A percentile compares a stretch with the other conserved stretches of the same genome.
Evolutionary conservation across 768 basidiomycete genomes (phyloP).

Genomic region (Hemileccinum rubropunctum): DNA sequence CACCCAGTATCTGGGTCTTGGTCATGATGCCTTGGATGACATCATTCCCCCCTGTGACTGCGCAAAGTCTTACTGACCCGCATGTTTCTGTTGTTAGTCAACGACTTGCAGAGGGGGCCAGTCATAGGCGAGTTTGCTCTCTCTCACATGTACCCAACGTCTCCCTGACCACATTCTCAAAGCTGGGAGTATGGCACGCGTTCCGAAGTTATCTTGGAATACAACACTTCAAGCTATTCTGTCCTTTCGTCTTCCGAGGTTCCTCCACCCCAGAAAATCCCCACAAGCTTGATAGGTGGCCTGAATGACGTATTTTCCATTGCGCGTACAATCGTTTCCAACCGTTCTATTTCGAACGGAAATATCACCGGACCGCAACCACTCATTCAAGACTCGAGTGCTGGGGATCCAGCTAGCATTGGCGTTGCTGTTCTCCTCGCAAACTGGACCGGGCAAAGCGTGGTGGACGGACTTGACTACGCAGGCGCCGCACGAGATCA

Average conservation of each 20-base stretch:
- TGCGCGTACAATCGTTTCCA: slow-evolving; percentile 45
- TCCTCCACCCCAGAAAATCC: slow-evolving; percentile 28
- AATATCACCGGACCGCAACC: slow-evolving; percentile 52
- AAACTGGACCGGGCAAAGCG: slow-evolving; percentile 44
- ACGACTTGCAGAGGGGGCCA: slow-evolving; percentile 39
- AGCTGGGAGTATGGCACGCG: slow-evolving; percentile 58
- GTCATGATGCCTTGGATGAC: not conserved
- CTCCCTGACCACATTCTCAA: not conserved
- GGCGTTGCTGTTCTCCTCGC: slow-evolving; percentile 66
- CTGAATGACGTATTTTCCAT: slow-evolving; percentile 59
- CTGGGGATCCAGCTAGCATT: slow-evolving; percentile 76
- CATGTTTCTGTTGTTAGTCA: slow-evolving; percentile 37
- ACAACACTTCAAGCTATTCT: slow-evolving; percentile 43
- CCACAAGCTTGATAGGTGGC: slow-evolving; percentile 22
- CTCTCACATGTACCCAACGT: too few relatives aligned
- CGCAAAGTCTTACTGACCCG: slow-evolving; percentile 35
- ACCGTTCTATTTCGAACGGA: slow-evolving; percentile 42
- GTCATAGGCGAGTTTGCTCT: slow-evolving; percentile 26
- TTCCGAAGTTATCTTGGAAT: slow-evolving; percentile 50
- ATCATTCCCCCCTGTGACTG: slow-evolving; percentile 3
- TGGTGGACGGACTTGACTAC: slow-evolving; percentile 49
- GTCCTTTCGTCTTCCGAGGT: slow-evolving; percentile 35
- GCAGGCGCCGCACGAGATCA: slow-evolving; percentile 63
- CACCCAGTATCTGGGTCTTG: too few relatives aligned
- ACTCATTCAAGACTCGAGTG: slow-evolving; percentile 57